Percentiles rank a stretch among this genome's conserved stretches.
These are phyloP conservation scores for Hygrocybe punicea DNA, from an alignment of 768 basidiomycete genomes.

Conservation along the genomic window DNA sequence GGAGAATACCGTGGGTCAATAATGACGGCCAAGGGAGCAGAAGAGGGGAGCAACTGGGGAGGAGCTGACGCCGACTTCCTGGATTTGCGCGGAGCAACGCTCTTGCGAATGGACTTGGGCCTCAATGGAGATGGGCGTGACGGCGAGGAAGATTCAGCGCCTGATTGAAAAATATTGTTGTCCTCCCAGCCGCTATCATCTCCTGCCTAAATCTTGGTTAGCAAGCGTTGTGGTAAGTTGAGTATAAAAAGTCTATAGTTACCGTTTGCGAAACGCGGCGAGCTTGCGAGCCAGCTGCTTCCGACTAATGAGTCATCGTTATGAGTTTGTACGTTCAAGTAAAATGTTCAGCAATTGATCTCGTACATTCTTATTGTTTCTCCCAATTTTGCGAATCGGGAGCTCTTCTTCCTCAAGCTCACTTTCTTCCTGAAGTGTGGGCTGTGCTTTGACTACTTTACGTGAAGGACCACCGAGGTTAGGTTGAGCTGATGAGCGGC, in stretches of 20 bases:
- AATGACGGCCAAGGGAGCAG: conserved; percentile 35
- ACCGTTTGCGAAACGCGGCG: conserved; percentile 55
- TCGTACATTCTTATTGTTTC: conserved; percentile 57
- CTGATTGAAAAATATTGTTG: conserved; percentile 86
- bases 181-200: conserved; percentile 89
- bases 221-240: conserved; percentile 5
- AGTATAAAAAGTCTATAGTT: conserved; percentile 14
- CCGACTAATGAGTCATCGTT: conserved; percentile 30
- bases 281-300: conserved; percentile 49
- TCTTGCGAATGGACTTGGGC: conserved; percentile 42
- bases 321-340: conserved; percentile 6
- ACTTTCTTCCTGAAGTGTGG: conserved; percentile 64
- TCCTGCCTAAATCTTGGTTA: conserved; percentile 19
- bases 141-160: conserved; percentile 85
- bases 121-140: conserved; percentile 55
- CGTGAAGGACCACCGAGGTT: conserved; percentile 51
- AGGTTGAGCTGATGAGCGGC: conserved; percentile 77
- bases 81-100: conserved; percentile 44
- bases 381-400: conserved; percentile 57
- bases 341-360: background rate
- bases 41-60: conserved; percentile 49
- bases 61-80: conserved; percentile 74
- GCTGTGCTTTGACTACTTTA: conserved; percentile 36
- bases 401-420: conserved; percentile 68
- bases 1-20: conserved; percentile 36